These are phyloP conservation scores for Mycosphaerella sp. DNA, from an alignment of 2,329 filamentous ascomycete species.

Conservation along the genomic window DNA sequence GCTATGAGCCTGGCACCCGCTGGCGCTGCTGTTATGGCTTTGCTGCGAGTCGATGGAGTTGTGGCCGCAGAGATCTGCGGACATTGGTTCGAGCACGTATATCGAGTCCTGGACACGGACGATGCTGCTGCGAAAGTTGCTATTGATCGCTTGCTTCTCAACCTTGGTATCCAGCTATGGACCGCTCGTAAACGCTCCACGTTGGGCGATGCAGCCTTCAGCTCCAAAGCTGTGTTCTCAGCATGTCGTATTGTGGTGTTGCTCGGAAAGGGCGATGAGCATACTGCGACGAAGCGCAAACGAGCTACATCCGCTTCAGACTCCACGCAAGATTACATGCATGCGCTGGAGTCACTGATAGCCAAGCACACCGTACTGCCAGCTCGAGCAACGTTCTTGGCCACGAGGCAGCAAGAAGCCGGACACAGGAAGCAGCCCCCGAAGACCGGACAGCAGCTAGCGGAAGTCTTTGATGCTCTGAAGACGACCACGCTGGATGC, in stretches of 20 bases:
- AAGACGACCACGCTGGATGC: slow-evolving; percentile 3
- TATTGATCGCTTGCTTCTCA: slow-evolving; percentile 6
- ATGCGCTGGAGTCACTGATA: slow-evolving; percentile 27
- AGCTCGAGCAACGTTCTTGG: slow-evolving; percentile 36
- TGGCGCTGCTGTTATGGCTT: slow-evolving; percentile 23
- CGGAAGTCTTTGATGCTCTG: slow-evolving; percentile 2
- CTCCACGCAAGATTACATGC: neutral
- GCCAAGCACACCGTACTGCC: slow-evolving; percentile 41
- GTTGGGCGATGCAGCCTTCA: slow-evolving; percentile 27
- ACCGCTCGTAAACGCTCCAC: slow-evolving; percentile 20
- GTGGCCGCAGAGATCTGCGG: slow-evolving; percentile 25
- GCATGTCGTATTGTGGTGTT: slow-evolving; percentile 19
- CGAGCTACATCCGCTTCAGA: slow-evolving; percentile 1
- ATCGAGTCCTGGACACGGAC: slow-evolving; percentile 1
- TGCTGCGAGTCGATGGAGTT: slow-evolving; percentile 19
- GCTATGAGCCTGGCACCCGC: slow-evolving; percentile 16
- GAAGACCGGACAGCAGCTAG: neutral
- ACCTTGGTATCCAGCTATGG: slow-evolving; percentile 28
- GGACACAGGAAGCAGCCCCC: neutral
- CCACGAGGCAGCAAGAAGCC: slow-evolving; percentile 10
- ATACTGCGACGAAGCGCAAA: slow-evolving; percentile 18
- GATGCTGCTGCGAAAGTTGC: neutral
- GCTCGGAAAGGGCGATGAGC: neutral
- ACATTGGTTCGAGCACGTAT: slow-evolving; percentile 22
- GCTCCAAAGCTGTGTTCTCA: slow-evolving; percentile 24